These are phyloP conservation scores for Diphasiastrum complanatum DNA, from an alignment of 83 land plant species.

Conservation along the genomic window DNA sequence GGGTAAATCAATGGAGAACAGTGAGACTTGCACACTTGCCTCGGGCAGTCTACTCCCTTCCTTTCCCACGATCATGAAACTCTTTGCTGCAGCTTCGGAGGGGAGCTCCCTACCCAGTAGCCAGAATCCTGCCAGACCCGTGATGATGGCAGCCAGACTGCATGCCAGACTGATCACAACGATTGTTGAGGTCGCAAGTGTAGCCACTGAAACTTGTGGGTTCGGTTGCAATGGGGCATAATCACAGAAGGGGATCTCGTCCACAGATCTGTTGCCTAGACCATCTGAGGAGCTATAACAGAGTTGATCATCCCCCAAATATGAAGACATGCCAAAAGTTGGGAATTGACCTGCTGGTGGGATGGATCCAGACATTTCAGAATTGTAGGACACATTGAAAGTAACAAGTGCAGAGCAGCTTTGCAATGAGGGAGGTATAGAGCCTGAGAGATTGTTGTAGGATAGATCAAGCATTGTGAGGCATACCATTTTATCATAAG, in stretches of 20 bases:
- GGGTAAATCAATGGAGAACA: conserved; percentile 10
- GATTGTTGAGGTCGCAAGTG: neutral
- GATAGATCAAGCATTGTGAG: conserved; percentile 42
- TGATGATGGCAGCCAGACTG: neutral
- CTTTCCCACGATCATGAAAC: conserved; percentile 11
- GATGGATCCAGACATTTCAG: too few species aligned
- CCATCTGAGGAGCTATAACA: neutral
- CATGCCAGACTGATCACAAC: conserved; percentile 9
- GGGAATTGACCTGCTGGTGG: too few species aligned
- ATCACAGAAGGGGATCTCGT: neutral
- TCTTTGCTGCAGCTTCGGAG: neutral
- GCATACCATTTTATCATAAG: conserved; percentile 32
- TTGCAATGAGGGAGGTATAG: too few species aligned
- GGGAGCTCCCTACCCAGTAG: conserved; percentile 5
- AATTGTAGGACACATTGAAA: too few species aligned
- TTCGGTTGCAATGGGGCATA: neutral
- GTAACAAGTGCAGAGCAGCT: too few species aligned
- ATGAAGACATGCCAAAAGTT: neutral
- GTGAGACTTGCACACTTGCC: conserved; percentile 9
- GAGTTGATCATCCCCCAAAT: conserved; percentile 2
- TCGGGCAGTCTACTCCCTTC: neutral
- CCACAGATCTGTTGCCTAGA: neutral
- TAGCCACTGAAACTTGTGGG: too few species aligned
- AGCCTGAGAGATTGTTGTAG: conserved; percentile 40
- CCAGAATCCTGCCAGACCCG: conserved; percentile 2